These are phyloP conservation scores for Rhodofomes roseus DNA, from an alignment of 1,284 basidiomycete genomes.

Conservation along the genomic window DNA sequence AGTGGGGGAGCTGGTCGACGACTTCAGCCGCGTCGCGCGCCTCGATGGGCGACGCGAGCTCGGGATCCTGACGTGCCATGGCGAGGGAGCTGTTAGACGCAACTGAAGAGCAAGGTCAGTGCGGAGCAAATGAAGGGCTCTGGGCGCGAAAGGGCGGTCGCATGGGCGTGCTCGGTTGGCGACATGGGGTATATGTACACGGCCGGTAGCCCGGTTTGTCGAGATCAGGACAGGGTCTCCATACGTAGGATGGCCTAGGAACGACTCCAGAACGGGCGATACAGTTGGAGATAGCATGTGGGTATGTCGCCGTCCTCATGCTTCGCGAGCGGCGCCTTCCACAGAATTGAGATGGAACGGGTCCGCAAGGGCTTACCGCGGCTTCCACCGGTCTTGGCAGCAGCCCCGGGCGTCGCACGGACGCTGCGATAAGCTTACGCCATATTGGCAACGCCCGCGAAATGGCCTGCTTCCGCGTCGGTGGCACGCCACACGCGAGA, in stretches of 20 bases:
- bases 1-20: conserved; percentile 5
- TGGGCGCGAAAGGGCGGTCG: background rate
- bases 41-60: conserved; percentile 3
- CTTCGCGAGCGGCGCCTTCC: background rate
- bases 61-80: conserved; percentile 6
- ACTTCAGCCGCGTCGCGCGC: conserved; percentile 4
- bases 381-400: background rate
- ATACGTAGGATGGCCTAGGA: background rate
- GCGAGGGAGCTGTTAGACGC: background rate
- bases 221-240: background rate
- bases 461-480: background rate
- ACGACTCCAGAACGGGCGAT: background rate
- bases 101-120: background rate
- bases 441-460: background rate
- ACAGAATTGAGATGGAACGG: background rate
- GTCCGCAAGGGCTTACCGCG: background rate
- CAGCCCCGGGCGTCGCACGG: no score
- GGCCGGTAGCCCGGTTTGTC: background rate
- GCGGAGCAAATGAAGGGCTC: background rate
- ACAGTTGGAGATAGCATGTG: background rate
- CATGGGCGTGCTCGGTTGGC: background rate
- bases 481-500: background rate
- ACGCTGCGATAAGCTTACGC: background rate
- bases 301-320: background rate
- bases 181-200: background rate